phyloP scores from a whole-genome alignment of 108 stramenopile genomes.

The Tribonema minus region DNA sequence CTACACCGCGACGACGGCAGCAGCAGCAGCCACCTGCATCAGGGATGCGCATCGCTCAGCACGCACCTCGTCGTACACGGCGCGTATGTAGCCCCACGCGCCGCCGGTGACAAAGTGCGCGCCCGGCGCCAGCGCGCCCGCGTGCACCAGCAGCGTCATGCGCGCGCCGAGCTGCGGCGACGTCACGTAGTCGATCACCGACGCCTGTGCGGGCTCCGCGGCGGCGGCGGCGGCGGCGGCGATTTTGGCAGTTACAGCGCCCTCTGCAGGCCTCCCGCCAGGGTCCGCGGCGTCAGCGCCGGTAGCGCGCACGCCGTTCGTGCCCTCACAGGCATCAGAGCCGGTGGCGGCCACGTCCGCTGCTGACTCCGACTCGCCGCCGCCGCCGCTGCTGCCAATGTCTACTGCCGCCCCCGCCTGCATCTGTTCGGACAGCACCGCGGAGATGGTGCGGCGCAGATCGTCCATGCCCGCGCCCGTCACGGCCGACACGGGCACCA shows the following conservation, averaged over 20 bases:
- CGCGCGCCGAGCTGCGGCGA: not conserved
- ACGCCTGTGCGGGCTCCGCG: not conserved
- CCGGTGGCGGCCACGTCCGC: not conserved
- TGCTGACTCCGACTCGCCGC: slow-evolving; percentile 13
- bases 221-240: not conserved
- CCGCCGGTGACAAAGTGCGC: slow-evolving; percentile 25
- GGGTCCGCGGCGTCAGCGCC: too few relatives aligned
- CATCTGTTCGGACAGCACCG: not conserved
- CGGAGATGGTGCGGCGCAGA: not conserved
- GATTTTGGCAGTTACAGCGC: not conserved
- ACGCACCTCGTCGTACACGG: slow-evolving; percentile 8
- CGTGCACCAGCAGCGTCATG: slow-evolving; percentile 25
- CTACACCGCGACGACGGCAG: too few relatives aligned
- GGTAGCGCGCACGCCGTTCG: not conserved
- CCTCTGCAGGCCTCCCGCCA: not conserved
- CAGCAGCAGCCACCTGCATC: too few relatives aligned
- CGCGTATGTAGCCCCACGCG: slow-evolving; percentile 24
- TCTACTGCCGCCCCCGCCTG: slow-evolving; percentile 22
- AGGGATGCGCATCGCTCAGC: too few relatives aligned
- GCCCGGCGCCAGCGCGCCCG: slow-evolving; percentile 20
- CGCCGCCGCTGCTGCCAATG: slow-evolving; percentile 19
- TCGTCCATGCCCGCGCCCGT: slow-evolving; percentile 1
- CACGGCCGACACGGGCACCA: slow-evolving; percentile 5
- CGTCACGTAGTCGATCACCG: not conserved
- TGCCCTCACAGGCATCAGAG: not conserved